phyloP scores from a whole-genome alignment of 805 yeast species.

The Groenewaldozyma salmanticensis region DNA sequence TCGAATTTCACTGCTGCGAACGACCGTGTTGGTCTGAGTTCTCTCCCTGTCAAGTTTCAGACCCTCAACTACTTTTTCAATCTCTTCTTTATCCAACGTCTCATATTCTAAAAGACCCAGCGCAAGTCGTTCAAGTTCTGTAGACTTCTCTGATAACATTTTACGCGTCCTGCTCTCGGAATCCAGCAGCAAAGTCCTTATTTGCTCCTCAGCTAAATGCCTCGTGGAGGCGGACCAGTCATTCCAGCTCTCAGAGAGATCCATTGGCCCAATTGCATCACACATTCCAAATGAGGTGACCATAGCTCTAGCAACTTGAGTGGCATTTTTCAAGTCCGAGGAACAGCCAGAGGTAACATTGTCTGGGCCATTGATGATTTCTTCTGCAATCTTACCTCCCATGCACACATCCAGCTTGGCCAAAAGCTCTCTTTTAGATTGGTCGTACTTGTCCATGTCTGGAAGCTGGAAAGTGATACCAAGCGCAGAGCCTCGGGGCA shows the following conservation, averaged over 20 bases:
- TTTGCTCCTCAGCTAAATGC: conserved; percentile 89
- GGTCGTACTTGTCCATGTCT: conserved; percentile 95
- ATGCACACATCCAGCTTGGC: conserved; percentile 94
- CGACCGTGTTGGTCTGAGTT: conserved; percentile 65
- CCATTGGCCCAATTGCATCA: conserved; percentile 85
- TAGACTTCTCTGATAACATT: conserved; percentile 48
- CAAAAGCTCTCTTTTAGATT: conserved; percentile 78
- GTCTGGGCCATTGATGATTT: conserved; percentile 77
- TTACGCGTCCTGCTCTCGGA: conserved; percentile 75
- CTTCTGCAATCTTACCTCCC: conserved; percentile 99
- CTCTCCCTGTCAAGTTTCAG: conserved; percentile 61
- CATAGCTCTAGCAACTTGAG: conserved; percentile 92
- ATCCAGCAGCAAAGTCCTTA: conserved; percentile 58
- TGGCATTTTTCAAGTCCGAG: conserved; percentile 82
- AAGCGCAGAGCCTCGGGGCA: conserved; percentile 93
- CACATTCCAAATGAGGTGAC: conserved; percentile 96
- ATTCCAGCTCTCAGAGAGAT: conserved; percentile 83
- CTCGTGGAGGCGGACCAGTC: conserved; percentile 86
- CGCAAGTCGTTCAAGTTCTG: conserved; percentile 79
- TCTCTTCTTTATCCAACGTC: conserved; percentile 84
- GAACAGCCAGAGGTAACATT: conserved; percentile 95
- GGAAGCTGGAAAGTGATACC: conserved; percentile 97
- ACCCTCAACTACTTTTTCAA: conserved; percentile 76
- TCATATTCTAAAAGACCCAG: conserved; percentile 92
- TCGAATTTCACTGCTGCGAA: conserved; percentile 34